These are phyloP conservation scores for Herpetomonas tarakana DNA, from an alignment of 208 protist species.

Conservation along the genomic window DNA sequence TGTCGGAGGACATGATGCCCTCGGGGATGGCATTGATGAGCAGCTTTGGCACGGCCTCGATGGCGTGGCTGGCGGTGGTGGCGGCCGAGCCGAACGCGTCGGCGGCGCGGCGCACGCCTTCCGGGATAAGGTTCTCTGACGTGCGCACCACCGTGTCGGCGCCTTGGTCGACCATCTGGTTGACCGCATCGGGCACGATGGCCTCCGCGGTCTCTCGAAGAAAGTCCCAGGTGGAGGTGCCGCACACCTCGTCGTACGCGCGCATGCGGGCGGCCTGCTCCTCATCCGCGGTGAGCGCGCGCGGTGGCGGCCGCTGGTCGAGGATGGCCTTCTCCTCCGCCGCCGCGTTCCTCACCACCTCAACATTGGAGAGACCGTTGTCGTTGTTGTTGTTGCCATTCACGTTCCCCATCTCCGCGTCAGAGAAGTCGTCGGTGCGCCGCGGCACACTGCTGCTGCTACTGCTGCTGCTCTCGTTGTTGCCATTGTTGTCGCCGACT, in stretches of 20 bases:
- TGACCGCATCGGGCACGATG: slow-evolving; percentile 16
- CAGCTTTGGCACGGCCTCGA: slow-evolving; percentile 31
- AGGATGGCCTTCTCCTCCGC: neutral
- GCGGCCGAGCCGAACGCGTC: slow-evolving; percentile 17
- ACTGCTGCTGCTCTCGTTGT: neutral
- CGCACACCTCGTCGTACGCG: slow-evolving; percentile 25
- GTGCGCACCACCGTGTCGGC: slow-evolving; percentile 14
- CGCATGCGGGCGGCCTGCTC: slow-evolving; percentile 33
- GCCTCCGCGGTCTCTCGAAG: slow-evolving; percentile 23
- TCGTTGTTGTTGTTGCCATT: neutral
- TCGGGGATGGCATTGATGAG: slow-evolving; percentile 35
- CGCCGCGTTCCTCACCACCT: neutral
- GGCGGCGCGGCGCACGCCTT: slow-evolving; percentile 16
- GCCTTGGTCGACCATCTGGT: slow-evolving; percentile 7
- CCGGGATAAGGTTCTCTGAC: slow-evolving; percentile 11
- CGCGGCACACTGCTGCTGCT: neutral
- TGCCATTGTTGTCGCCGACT: neutral
- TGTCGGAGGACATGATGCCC: slow-evolving; percentile 33
- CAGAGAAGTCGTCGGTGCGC: neutral
- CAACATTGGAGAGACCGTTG: neutral
- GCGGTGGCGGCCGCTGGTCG: slow-evolving; percentile 1
- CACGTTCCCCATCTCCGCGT: neutral
- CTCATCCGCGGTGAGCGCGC: slow-evolving; percentile 27
- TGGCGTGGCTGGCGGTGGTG: slow-evolving; percentile 22
- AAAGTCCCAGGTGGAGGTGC: slow-evolving; percentile 15